Evolutionary conservation across 2,329 filamentous ascomycete species (phyloP), one percentile per base, ranked within the genome.

Genomic region (Penicillium sp.): DNA sequence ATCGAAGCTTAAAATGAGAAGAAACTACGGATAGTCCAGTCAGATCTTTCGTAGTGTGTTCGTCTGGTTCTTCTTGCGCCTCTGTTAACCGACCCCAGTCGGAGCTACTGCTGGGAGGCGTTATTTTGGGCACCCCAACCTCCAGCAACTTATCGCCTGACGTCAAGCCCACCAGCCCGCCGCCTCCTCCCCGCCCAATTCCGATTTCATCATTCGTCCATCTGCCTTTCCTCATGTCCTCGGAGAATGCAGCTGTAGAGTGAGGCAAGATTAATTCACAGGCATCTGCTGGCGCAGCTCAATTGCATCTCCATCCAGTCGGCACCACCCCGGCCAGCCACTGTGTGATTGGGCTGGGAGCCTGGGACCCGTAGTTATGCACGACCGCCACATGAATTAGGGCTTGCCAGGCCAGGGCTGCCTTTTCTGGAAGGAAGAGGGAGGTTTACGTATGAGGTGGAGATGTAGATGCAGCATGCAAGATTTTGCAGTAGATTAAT

Each of bases 371-470:
- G 28, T 13, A 15, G 3, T n/a, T 37, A 33, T 58, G 63, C 65
- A 66, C 44, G 45, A 62, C 56, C 60, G 54, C 65, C 60, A 58
- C 51, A 53, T 44, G 28, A 33, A 49, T 47, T 56, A 59, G 56
- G 58, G 53, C 35, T 54, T 12, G 40, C 40, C 19, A 44, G 19
- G 35, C 47, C 37, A 30, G 17, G 26, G 38, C 17, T 37, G 17
- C 35, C 45, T 49, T 58, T 45, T 53, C 47, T 44, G 19, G 49
- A 30, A 45, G 44, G 8, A 22, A 42, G 22, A 22, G 35, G 22
- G 24, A 30, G 49, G 33, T 35, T 37, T 59, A 53, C 30, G 53
- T 62, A 53, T 12, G 38, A 19, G 22, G 30, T 40, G 37, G 56
- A 28, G 17, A 45, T 26, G 17, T 42, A 49, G 53, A 44, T 56